phyloP scores from a whole-genome alignment of 2,329 filamentous ascomycete species.

The Ophiostoma himal-ulmi region DNA sequence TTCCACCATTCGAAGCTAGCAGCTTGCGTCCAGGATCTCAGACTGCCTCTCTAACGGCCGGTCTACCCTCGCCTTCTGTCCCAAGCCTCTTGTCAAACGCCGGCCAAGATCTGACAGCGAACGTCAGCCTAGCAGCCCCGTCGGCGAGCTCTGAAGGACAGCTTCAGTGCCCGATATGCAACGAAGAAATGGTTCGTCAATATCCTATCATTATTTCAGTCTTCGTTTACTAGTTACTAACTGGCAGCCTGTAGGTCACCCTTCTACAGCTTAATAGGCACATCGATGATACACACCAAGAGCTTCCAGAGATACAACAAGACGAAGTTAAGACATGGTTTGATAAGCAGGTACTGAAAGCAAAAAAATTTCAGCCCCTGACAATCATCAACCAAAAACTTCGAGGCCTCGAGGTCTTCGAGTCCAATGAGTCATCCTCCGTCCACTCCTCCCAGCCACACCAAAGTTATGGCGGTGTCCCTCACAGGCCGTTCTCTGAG shows the following conservation, averaged over 20 bases:
- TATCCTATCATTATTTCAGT: too few relatives aligned
- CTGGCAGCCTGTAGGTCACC: slow-evolving; percentile 60
- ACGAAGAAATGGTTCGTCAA: slow-evolving; percentile 80
- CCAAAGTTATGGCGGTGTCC: slow-evolving; percentile 33
- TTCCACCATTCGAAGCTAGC: slow-evolving; percentile 56
- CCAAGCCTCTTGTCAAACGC: slow-evolving; percentile 63
- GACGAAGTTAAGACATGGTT: slow-evolving; percentile 98
- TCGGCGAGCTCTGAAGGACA: slow-evolving; percentile 53
- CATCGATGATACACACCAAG: slow-evolving; percentile 84
- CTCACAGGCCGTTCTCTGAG: slow-evolving; percentile 35
- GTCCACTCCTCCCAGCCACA: slow-evolving; percentile 30
- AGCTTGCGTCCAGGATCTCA: slow-evolving; percentile 73
- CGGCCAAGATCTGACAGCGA: slow-evolving; percentile 71
- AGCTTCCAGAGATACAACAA: slow-evolving; percentile 80
- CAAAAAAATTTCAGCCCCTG: slow-evolving; percentile 86
- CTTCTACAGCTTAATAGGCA: slow-evolving; percentile 81
- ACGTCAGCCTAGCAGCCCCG: slow-evolving; percentile 61
- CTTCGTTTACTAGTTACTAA: not conserved
- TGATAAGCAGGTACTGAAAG: slow-evolving; percentile 87
- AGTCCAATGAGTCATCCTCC: slow-evolving; percentile 69
- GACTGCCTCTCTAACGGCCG: slow-evolving; percentile 30
- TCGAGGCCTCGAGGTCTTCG: slow-evolving; percentile 86
- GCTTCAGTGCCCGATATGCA: slow-evolving; percentile 94
- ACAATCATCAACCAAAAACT: slow-evolving; percentile 90
- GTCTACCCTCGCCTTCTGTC: slow-evolving; percentile 52